These are phyloP conservation scores for Xylogone sp. DNA, from an alignment of 2,329 filamentous ascomycete genomes.

Conservation along the genomic window DNA sequence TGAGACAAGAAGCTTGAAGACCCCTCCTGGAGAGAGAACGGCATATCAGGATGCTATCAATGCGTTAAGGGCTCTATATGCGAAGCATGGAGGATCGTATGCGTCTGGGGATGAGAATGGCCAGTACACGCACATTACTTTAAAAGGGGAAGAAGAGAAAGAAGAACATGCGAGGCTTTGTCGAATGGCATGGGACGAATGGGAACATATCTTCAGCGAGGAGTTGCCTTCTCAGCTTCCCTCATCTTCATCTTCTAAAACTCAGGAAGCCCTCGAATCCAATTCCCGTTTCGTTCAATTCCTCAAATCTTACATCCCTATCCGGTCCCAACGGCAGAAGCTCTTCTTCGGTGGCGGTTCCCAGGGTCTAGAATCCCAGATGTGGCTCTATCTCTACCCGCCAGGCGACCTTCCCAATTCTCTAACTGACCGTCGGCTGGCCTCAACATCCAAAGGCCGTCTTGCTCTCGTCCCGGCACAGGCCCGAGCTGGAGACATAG, in stretches of 20 bases:
- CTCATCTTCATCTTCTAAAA: neutral
- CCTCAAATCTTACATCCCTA: neutral
- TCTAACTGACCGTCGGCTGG: neutral
- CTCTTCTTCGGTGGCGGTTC: neutral
- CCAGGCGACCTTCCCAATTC: neutral
- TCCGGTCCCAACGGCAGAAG: neutral
- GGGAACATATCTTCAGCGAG: neutral
- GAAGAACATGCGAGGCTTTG: neutral
- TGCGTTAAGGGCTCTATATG: neutral
- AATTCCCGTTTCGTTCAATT: neutral
- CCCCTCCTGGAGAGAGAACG: neutral
- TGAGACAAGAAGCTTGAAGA: neutral
- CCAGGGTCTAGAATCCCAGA: neutral
- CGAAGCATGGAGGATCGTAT: neutral
- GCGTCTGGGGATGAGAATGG: neutral
- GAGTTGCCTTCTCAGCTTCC: neutral
- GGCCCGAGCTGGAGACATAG: neutral
- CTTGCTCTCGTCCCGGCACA: neutral
- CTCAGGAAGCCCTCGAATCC: neutral
- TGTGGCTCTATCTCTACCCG: neutral
- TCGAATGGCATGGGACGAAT: neutral
- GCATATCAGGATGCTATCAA: neutral
- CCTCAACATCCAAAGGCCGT: neutral
- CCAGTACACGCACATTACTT: neutral
- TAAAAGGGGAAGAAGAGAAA: neutral